Percentiles rank a stretch among this genome's conserved stretches.
Evolutionary conservation across 2,329 filamentous ascomycete genomes (phyloP).

Genomic region (Penicillium sumatraense): DNA sequence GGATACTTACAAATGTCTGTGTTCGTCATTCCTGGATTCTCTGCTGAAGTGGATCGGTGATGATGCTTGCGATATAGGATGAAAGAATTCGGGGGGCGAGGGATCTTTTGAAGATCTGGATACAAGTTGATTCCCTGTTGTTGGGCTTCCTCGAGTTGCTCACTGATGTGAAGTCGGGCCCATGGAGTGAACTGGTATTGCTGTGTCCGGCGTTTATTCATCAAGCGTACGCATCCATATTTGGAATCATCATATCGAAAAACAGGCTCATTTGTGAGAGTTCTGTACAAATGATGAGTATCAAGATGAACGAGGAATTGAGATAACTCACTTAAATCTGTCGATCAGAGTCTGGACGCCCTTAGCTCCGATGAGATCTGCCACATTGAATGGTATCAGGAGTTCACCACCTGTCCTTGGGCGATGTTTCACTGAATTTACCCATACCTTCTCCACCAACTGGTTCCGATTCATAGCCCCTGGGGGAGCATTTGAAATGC

Average conservation of each 20-base stretch:
- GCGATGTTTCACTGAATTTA: background rate
- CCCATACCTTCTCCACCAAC: background rate
- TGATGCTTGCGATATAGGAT: constrained; percentile 51
- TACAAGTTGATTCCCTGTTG: background rate
- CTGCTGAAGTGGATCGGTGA: constrained; percentile 42
- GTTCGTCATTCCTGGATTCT: constrained; percentile 48
- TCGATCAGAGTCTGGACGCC: background rate
- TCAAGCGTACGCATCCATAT: background rate
- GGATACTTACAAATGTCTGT: constrained; percentile 50
- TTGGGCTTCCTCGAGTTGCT: background rate
- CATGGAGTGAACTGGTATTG: background rate
- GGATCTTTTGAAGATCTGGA: constrained; percentile 24
- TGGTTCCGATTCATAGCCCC: background rate
- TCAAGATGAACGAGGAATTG: no score
- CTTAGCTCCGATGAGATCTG: background rate
- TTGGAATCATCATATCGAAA: background rate
- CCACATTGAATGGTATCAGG: constrained; percentile 3
- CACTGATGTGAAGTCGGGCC: background rate
- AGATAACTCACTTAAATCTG: constrained; percentile 3
- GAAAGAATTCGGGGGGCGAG: constrained; percentile 53
- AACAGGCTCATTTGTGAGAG: no score
- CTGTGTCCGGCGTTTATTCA: background rate
- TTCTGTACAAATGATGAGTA: no score
- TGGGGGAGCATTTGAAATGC: no score
- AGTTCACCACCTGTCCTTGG: background rate